phyloP scores from a whole-genome alignment of 1,284 basidiomycete species.

The Pseudozyma tsukubaensis region DNA sequence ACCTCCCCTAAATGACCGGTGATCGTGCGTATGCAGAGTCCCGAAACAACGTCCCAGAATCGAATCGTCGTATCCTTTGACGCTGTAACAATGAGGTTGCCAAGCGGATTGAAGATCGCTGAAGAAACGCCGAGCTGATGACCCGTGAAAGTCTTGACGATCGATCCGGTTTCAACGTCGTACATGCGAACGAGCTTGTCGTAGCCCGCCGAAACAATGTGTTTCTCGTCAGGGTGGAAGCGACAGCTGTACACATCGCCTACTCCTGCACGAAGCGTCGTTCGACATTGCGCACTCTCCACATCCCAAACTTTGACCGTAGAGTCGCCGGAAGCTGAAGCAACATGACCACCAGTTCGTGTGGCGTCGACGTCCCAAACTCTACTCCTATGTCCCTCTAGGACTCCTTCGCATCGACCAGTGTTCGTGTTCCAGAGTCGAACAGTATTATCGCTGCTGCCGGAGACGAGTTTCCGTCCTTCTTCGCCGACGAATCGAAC shows the following conservation, averaged over 20 bases:
- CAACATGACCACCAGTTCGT: conserved; percentile 60
- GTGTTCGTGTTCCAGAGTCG: conserved; percentile 63
- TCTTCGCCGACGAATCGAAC: conserved; percentile 70
- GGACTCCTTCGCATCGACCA: conserved; percentile 55
- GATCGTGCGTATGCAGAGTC: conserved; percentile 70
- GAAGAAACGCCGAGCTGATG: conserved; percentile 70
- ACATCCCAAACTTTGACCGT: conserved; percentile 71
- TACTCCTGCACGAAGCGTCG: conserved; percentile 48
- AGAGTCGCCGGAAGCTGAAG: conserved; percentile 70
- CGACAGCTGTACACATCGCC: conserved; percentile 72
- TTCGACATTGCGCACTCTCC: conserved; percentile 36
- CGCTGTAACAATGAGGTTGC: conserved; percentile 71
- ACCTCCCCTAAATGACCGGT: conserved; percentile 71
- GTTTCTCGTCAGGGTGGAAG: conserved; percentile 69
- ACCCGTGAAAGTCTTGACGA: conserved; percentile 72
- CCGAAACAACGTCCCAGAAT: conserved; percentile 72
- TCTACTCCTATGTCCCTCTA: conserved; percentile 70
- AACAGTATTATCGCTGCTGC: conserved; percentile 69
- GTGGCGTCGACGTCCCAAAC: conserved; percentile 71
- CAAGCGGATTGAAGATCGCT: conserved; percentile 70
- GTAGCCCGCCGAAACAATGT: conserved; percentile 71
- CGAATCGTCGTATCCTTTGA: conserved; percentile 72
- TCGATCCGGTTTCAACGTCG: conserved; percentile 70
- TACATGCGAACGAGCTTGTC: conserved; percentile 71
- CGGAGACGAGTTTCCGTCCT: conserved; percentile 69